A percentile compares a stretch with the other conserved stretches of the same genome.
Conservation (phyloP, 495 filamentous ascomycete genomes). For the Penicillium riverlandense region DNA sequence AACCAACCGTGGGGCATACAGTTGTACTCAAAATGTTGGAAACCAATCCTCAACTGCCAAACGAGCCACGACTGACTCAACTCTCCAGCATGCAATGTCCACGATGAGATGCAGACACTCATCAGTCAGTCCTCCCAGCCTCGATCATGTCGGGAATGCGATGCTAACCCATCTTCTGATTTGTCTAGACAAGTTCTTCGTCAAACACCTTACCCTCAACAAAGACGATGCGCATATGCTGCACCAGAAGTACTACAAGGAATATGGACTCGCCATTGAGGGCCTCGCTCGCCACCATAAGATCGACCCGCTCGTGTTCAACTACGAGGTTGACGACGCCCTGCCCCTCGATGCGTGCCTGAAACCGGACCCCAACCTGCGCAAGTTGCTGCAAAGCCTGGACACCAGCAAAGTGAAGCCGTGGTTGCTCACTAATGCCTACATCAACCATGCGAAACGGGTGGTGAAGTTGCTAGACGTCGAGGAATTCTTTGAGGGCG, state of each 20-base stretch:
- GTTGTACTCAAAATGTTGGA: conserved; percentile 49
- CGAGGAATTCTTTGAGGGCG: conserved; percentile 84
- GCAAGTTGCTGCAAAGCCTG: conserved; percentile 69
- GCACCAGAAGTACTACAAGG: conserved; percentile 85
- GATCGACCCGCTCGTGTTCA: conserved; percentile 94
- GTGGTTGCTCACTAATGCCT: conserved; percentile 97
- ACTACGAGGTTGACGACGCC: conserved; percentile 89
- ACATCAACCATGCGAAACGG: conserved; percentile 75
- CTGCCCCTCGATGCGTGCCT: conserved; percentile 82
- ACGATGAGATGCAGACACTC: conserved; percentile 64
- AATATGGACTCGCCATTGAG: conserved; percentile 95
- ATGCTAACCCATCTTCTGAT: neutral
- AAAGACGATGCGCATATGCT: conserved; percentile 70
- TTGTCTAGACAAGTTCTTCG: conserved; percentile 65
- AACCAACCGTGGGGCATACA: conserved; percentile 3
- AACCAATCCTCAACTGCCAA: neutral
- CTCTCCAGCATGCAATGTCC: conserved; percentile 45
- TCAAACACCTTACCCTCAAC: conserved; percentile 65
- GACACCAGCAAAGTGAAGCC: conserved; percentile 72
- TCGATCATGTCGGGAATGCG: neutral
- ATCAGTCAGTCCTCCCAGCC: conserved; percentile 40
- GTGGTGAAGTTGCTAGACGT: conserved; percentile 76
- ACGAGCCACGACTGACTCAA: conserved; percentile 4
- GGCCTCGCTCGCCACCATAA: conserved; percentile 90
- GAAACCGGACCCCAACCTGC: conserved; percentile 64